Base-by-base conservation (phyloP, 2,329 filamentous ascomycete genomes). In the Xylaria sp. region DNA sequence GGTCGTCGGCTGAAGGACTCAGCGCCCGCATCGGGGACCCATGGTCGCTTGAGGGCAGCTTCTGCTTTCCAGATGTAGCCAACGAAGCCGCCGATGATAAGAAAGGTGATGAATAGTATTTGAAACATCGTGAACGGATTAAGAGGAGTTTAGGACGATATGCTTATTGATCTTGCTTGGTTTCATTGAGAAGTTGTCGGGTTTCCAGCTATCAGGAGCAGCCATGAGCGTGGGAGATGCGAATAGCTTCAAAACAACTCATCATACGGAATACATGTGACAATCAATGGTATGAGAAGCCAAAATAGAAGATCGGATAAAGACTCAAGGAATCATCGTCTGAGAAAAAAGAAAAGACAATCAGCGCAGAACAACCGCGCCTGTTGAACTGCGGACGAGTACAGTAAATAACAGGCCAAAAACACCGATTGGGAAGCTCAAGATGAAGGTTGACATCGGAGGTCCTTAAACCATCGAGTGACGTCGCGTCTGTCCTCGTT, bases 1-100 rank as follows among this genome's bases (percentile, higher is more conserved):
- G 80, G 76, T n/a, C 72, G 74, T 68, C 82, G 72, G 61, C 75
- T 74, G 68, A 85, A 84, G 16, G 74, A 72, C 30, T 72, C 70
- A 39, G 78, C 76, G 19, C 74, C 76, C 23, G 71, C 67, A 67
- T 84, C 81, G 0, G 82, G 81, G 4, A 72, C 69, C 82, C 82
- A 84, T 5, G 75, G 78, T 50, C 73, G 71, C 23, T 68, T 65
- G 51, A 82, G 71, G 11, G 73, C 73, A 4, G 75, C 73, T 66
- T 84, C 79, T 37, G 74, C 70, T 58, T 70, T 75, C 75, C 76
- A 80, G 47, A 78, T 61, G 66, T 79, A 78, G 60, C 76, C 67
- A 62, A 79, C 66, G 50, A 76, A 71, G 59, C 72, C 72, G 39
- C 75, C 75, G 11, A 74, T 61, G 16, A 79, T 53, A 54, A 78